Evolutionary conservation across 805 yeast genomes (phyloP), one percentile per base, ranked within the genome.

Genomic region (Saccharomycopsis oosterbeekiorum): DNA sequence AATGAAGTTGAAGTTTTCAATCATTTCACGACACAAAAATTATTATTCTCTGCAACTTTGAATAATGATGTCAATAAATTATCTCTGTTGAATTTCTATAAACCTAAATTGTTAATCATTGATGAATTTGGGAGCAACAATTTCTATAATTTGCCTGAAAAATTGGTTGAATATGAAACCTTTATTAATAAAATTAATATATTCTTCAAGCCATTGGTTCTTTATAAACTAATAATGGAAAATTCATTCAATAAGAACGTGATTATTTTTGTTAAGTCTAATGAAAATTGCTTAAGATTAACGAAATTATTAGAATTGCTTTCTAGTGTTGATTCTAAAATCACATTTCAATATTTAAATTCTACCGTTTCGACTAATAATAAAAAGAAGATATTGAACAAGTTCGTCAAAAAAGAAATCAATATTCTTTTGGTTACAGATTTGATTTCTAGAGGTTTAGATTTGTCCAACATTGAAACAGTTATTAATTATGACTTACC

Each of bases 401-500:
- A 78, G 6, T 92, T 94, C 68, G 76, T 81, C 14, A 68, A 70
- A 1, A 84, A 84, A 17, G 76, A 79, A 1, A 74, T 83, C 56
- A 75, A 78, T 53, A 69, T 90, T 42, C 76, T 82, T 71, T 85
- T 81, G 63, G 91, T 89, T 29, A 94, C 99, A 0, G 99, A 94
- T 74, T 78, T 94, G 67, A 87, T 94, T 71, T 88, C 97, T n/a
- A 84, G 99, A 74, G 99, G 99, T 75, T 81, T 94, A 57, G 97
- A 93, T 73, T 79, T 94, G 55, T 74, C 79, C 15, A 78, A 83
- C 2, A 82, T 94, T 57, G 78, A 82, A 54, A 81, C 83, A 64
- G 97, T 94, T 12, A 75, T 94, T 58, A 94, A 94, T 73, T 94
- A 94, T 72, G 98, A 94, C 70, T 72, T 91, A 60, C 99, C 99